Conservation (phyloP, 345 rosid species). For the Rubroshorea leprosula region DNA sequence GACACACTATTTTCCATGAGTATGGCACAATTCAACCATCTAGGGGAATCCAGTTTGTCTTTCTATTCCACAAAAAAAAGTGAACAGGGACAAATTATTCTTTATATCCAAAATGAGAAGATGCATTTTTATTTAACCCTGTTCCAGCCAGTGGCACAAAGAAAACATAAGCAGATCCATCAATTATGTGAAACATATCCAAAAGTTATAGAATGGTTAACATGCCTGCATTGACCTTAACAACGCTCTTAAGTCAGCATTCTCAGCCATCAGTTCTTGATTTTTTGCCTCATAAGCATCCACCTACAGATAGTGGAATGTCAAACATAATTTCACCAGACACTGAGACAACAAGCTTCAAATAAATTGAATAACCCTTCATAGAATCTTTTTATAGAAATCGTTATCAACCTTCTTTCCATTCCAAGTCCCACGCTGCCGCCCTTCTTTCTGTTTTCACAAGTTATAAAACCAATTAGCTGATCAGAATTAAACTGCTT, state of each 20-base stretch:
- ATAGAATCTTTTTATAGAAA: conserved; percentile 88
- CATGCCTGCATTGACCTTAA: conserved; percentile 87
- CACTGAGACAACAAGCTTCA: conserved; percentile 3
- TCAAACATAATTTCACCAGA: conserved; percentile 11
- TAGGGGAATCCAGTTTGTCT: too few relatives aligned
- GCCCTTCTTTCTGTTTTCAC: conserved; percentile 80
- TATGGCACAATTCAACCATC: neutral
- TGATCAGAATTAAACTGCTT: neutral
- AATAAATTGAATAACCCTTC: conserved; percentile 20
- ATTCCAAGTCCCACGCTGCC: conserved; percentile 99
- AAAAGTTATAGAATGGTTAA: neutral
- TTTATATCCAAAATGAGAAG: neutral
- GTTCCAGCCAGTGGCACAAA: neutral
- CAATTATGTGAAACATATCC: neutral
- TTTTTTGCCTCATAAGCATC: conserved; percentile 94
- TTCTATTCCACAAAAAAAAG: too few relatives aligned
- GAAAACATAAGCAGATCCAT: neutral
- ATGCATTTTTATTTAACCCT: neutral
- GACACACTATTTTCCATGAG: too few relatives aligned
- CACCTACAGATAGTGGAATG: conserved; percentile 41
- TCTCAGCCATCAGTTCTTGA: conserved; percentile 87
- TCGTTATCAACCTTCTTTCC: conserved; percentile 95
- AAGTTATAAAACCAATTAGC: conserved; percentile 17
- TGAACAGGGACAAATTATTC: too few relatives aligned
- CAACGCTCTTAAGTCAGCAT: conserved; percentile 79